A percentile compares a stretch with the other conserved stretches of the same genome.
phyloP scores from a whole-genome alignment of 2,329 filamentous ascomycete genomes.

The Neospermospora avenae region DNA sequence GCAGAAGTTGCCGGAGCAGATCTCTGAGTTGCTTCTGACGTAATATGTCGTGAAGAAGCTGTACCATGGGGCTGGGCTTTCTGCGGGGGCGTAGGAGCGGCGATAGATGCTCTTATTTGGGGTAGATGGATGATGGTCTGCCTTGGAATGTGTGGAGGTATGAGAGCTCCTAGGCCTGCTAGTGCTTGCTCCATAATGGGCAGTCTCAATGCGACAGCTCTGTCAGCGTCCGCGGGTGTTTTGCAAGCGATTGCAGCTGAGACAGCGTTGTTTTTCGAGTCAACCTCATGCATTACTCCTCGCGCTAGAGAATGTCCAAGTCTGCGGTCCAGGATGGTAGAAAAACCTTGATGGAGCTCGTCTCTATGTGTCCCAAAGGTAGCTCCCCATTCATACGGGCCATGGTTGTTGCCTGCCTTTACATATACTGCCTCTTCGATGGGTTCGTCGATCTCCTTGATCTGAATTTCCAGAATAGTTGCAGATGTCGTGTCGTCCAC shows the following conservation, averaged over 20 bases:
- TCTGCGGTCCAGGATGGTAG: conserved; percentile 2
- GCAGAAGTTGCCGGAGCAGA: neutral
- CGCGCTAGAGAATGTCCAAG: neutral
- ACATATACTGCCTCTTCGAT: neutral
- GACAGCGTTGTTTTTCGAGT: neutral
- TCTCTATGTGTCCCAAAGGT: conserved; percentile 3
- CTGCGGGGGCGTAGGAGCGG: neutral
- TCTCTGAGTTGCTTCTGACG: neutral
- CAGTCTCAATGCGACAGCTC: neutral
- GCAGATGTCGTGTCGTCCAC: neutral
- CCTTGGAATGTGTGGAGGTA: neutral
- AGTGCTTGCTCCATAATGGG: neutral
- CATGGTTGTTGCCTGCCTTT: neutral
- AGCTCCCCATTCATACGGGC: neutral
- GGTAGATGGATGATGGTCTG: neutral
- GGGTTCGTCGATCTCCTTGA: conserved; percentile 6
- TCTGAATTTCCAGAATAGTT: conserved; percentile 8
- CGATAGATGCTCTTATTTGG: too few species aligned
- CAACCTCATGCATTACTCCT: neutral
- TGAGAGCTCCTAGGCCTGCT: neutral
- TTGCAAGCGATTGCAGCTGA: neutral
- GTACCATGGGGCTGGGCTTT: neutral
- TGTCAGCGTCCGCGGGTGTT: neutral
- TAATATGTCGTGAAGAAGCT: neutral
- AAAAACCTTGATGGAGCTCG: conserved; percentile 6